Evolutionary conservation across 2,329 filamentous ascomycete genomes (phyloP).

Genomic region (Cadophora malorum): DNA sequence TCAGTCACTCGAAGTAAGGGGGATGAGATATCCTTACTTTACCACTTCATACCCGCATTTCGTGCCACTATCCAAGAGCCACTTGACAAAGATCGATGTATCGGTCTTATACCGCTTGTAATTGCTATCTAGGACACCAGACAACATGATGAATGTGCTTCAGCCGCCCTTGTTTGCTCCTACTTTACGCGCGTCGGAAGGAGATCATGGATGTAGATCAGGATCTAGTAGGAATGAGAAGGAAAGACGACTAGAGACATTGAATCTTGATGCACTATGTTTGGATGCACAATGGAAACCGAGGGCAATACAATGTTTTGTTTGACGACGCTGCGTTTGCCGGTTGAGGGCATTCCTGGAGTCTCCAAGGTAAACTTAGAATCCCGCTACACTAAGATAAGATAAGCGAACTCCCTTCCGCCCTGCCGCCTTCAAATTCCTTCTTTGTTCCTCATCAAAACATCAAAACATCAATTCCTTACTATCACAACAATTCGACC

Average conservation of each 20-base stretch:
- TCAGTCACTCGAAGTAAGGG: neutral
- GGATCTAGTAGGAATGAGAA: too few relatives aligned
- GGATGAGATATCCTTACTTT: neutral
- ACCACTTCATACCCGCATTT: slow-evolving; percentile 20
- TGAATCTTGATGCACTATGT: too few relatives aligned
- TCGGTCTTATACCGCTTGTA: slow-evolving; percentile 27
- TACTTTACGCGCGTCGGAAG: neutral
- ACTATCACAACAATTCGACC: neutral
- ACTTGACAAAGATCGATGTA: slow-evolving; percentile 25
- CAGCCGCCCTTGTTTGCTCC: neutral
- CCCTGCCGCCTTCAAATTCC: neutral
- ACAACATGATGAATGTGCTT: neutral
- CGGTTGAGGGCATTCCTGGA: neutral
- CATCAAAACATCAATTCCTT: neutral
- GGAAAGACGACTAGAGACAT: too few relatives aligned
- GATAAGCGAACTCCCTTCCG: neutral
- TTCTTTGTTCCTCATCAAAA: neutral
- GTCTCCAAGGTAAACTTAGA: neutral
- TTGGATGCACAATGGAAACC: too few relatives aligned
- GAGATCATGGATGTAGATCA: too few relatives aligned
- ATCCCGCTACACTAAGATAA: neutral
- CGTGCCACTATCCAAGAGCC: slow-evolving; percentile 16
- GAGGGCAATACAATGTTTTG: too few relatives aligned
- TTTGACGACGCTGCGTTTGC: too few relatives aligned
- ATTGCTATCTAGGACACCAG: slow-evolving; percentile 17